Evolutionary conservation across 768 basidiomycete species (phyloP).

Genomic region (Cystobasidiopsis lactophilus): DNA sequence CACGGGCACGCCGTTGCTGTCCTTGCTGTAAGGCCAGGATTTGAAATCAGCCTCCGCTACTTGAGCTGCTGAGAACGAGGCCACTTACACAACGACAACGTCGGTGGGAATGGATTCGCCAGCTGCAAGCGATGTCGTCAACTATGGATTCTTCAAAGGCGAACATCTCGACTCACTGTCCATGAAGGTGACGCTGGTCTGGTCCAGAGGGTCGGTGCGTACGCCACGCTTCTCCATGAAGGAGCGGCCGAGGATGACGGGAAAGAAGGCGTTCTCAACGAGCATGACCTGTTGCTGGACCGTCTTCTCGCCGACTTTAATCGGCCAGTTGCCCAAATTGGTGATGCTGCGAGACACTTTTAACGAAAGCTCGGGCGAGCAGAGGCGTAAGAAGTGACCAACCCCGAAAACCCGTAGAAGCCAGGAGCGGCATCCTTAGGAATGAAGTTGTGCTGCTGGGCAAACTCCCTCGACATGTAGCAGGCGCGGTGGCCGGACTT

Average conservation of each 20-base stretch:
- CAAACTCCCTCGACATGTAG: conserved; percentile 87
- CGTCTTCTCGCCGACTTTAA: conserved; percentile 35
- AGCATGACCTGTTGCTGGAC: conserved; percentile 44
- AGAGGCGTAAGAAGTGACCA: conserved; percentile 4
- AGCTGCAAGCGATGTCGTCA: background rate
- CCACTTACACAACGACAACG: conserved; percentile 18
- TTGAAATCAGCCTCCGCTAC: too few relatives aligned
- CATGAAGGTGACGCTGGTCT: conserved; percentile 71
- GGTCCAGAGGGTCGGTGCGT: conserved; percentile 57
- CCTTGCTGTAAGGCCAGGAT: background rate
- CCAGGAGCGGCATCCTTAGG: conserved; percentile 70
- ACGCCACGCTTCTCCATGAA: conserved; percentile 45
- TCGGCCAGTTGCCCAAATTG: conserved; percentile 28
- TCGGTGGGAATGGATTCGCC: conserved; percentile 18
- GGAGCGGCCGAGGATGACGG: conserved; percentile 56
- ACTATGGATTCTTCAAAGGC: too few relatives aligned
- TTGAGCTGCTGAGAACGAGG: too few relatives aligned
- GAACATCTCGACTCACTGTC: conserved; percentile 31
- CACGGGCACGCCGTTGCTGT: conserved; percentile 12
- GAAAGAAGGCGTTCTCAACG: conserved; percentile 86
- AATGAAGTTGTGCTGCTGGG: conserved; percentile 65
- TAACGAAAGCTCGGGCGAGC: background rate
- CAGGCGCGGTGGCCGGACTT: conserved; percentile 80
- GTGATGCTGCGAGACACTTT: conserved; percentile 4
- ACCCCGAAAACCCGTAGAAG: conserved; percentile 73